Evolutionary conservation across 345 rosid genomes (phyloP), one percentile per base, ranked within the genome.

Genomic region (Arabidopsis arenosa): DNA sequence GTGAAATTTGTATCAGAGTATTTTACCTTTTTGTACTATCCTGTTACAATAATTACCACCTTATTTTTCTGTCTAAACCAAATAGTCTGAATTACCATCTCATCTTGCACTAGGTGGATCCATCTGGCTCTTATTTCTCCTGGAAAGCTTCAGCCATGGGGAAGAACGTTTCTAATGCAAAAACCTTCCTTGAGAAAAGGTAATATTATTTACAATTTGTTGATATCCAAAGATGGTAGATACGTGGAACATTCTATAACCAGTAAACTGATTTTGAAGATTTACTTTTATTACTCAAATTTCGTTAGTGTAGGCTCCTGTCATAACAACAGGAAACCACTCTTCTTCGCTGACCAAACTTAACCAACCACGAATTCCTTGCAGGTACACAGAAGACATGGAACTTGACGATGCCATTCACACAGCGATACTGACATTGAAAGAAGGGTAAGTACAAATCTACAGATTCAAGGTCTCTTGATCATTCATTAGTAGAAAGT

Each of bases 101-200:
- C 49, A 40, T 23, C 43, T 35, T 67, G 6, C 60, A 55, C 18
- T 70, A 93, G 98, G 96, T 94, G 67, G 97, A 92, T 69, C 97
- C 98, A 66, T 93, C 97, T 45, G 97, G 98, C 76, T 93, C 98
- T 17, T 93, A 93, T 81, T 93, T 93, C 86, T 93, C 98, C 3
- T 93, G 98, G 98, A 93, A 93, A 82, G 98, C 98, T 57, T 93
- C 96, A 14, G 97, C 97, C 53, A 91, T 93, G 98, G 98, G 98
- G 52, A 93, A 93, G 73, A 93, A 93, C 77, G 96, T 93, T 35
- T 91, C 96, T 6, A 94, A 94, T 82, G 97, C 97, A 39, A 94
- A 92, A 79, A 88, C 96, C 49, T 90, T 92, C 80, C 96, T 94
- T 63, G 97, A 93, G 83, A 93, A 93, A 85, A 90, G 98, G 97